Evolutionary conservation across 495 filamentous ascomycete species (phyloP), one percentile per base, ranked within the genome.

Genomic region (Letharia columbiana): DNA sequence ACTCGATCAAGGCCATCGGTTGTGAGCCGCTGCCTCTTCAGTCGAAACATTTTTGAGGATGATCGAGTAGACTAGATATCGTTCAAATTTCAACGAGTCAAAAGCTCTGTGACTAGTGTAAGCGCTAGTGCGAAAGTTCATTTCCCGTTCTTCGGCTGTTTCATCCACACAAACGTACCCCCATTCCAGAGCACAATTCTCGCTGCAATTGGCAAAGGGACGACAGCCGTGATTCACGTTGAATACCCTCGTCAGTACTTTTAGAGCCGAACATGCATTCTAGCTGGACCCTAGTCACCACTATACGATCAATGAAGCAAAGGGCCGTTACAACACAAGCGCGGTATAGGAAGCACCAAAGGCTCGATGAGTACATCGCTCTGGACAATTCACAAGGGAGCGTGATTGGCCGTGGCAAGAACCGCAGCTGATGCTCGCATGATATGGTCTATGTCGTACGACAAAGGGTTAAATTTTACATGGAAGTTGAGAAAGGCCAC

Each of bases 1-100:
- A 72, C 71, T 47, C 58, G 65, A 37, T 70, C 72, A 15, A 62
- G 33, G 20, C 73, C 74, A 54, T 73, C 69, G 31, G 66, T 66
- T 44, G 69, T 76, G 15, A 77, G 65, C 15, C 73, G 65, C 61
- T 73, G 72, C 52, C 72, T 64, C 64, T 77, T 77, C 17, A 71
- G 63, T 23, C 66, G 67, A 39, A 70, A 71, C 33, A 70, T 70
- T 5, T 17, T 40, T 28, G n/a, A 59, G 28, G 54, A 31, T 45
- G 23, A 28, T 28, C 23, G 23, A 28, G 23, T 28, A 23, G 33
- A 42, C 4, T 13, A 17, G 15, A 9, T 23, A 40, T 47, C 2
- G 9, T 47, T 33, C 23, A 50, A 28, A n/a, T n/a, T 41, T 65
- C 50, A 52, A 5, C 13, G 54, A 17, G 60, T 44, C 4, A 42